Base-by-base conservation (phyloP, 306 rosid species). In the Acacia acuminata region DNA sequence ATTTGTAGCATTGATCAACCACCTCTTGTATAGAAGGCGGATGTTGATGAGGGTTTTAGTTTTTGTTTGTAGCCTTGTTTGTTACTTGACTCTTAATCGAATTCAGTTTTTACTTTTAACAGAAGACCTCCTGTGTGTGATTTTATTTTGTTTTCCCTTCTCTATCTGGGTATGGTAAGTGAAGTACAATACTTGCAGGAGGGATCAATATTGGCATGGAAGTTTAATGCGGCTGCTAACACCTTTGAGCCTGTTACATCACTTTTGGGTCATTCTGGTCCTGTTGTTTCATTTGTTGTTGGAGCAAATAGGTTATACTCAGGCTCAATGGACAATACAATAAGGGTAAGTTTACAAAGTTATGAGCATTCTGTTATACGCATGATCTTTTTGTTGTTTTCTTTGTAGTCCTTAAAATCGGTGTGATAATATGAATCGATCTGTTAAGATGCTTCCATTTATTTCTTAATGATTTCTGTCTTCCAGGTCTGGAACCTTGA, bases 291-390 rank as follows among this genome's bases (percentile, higher is more conserved):
- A 34, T 89, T 96, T 84, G 96, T 94, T 79, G 97, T 92, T 71
- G 99, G 99, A 80, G 98, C 94, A 73, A 96, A 92, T 86, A 91
- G 96, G 83, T 98, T 96, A 51, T 96, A 93, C 88, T 96, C 99
- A 65, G 99, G 98, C 58, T 96, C 99, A 77, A 96, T 96, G 99
- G 99, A 96, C 84, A 79, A 88, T 81, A 84, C 98, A 78, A 94
- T 94, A 82, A 91, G 82, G 87, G 98, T 92, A 86, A 86, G 94
- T 82, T 71, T 38, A 43, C 60, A 81, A 45, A 38, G 50, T 56
- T 74, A 34, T 68, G 38, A 45, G 30, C 66, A 73, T 69, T 80
- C 43, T 78, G 58, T 25, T 10, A 22, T 15, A 32, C 7, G 40
- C 40, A 67, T 71, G n/a, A 50, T 77, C 56, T 11, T 20, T 40